Evolutionary conservation across 1,284 basidiomycete species (phyloP).

Genomic region (Leccinum subrobustum): DNA sequence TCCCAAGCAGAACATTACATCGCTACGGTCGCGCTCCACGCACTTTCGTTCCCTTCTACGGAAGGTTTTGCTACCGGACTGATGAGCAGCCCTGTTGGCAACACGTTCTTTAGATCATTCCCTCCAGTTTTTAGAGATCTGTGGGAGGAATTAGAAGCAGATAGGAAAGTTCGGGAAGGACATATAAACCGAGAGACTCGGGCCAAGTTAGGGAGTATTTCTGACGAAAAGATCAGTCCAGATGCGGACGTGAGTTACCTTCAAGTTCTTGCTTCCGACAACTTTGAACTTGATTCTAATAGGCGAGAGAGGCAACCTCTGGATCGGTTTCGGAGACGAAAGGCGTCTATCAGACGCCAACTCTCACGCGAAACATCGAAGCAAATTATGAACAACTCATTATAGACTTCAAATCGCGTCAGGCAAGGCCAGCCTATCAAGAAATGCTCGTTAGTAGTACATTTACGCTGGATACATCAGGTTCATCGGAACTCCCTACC

Average conservation of each 20-base stretch:
- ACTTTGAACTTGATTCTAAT: slow-evolving; percentile 3
- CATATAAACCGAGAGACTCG: slow-evolving; percentile 67
- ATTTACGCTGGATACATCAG: slow-evolving; percentile 36
- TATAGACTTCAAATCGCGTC: slow-evolving; percentile 59
- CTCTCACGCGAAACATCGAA: slow-evolving; percentile 27
- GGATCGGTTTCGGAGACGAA: slow-evolving; percentile 31
- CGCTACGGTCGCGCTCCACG: slow-evolving; percentile 82
- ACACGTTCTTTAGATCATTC: slow-evolving; percentile 69
- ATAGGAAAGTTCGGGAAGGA: slow-evolving; percentile 64
- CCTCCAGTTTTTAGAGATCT: slow-evolving; percentile 84
- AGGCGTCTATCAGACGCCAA: slow-evolving; percentile 8
- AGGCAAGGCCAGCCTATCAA: slow-evolving; percentile 69
- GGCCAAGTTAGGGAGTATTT: slow-evolving; percentile 63
- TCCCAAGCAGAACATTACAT: slow-evolving; percentile 90
- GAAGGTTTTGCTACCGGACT: slow-evolving; percentile 60
- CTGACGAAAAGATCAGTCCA: slow-evolving; percentile 53
- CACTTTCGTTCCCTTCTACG: slow-evolving; percentile 60
- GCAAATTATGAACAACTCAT: slow-evolving; percentile 50
- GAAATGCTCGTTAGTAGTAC: slow-evolving; percentile 75
- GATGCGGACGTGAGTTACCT: slow-evolving; percentile 42
- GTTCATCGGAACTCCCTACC: slow-evolving; percentile 77
- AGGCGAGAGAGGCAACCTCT: slow-evolving; percentile 32
- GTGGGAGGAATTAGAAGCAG: slow-evolving; percentile 88
- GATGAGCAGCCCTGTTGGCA: slow-evolving; percentile 42
- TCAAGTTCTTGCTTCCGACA: neutral